These are phyloP conservation scores for Nelumbo lutea DNA, from an alignment of 164 flowering plant species.

Conservation along the genomic window DNA sequence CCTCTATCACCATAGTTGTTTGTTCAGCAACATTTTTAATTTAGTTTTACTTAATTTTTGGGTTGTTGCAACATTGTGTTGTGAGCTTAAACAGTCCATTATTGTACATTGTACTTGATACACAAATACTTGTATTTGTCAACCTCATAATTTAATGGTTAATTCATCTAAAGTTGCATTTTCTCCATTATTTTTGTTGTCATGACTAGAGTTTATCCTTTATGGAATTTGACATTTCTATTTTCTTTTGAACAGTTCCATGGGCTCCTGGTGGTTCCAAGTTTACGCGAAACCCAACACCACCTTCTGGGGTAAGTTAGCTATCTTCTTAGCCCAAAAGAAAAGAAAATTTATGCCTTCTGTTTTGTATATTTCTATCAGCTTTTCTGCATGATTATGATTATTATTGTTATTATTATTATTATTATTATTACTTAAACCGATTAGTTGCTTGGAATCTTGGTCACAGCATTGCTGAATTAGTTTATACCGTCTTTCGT, in stretches of 20 bases:
- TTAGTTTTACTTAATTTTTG: no score
- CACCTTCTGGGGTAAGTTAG: conserved; percentile 76
- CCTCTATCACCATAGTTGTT: no score
- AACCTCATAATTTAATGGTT: background rate
- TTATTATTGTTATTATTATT: no score
- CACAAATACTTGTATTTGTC: background rate
- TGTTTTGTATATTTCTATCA: no score
- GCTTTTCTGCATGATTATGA: no score
- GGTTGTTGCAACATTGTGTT: background rate
- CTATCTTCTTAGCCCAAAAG: no score
- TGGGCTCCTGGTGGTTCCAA: conserved; percentile 99
- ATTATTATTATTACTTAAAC: no score
- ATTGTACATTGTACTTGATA: background rate
- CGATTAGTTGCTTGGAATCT: no score
- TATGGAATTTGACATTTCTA: background rate
- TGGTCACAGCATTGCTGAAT: no score
- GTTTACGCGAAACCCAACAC: conserved; percentile 78
- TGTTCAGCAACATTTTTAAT: no score
- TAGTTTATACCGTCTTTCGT: no score
- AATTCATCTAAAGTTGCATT: background rate
- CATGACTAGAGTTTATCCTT: background rate
- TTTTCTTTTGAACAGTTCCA: conserved; percentile 61
- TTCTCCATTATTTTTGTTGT: background rate
- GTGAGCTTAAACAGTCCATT: background rate
- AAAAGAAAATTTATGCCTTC: no score